These are phyloP conservation scores for Digitaria exilis DNA, from an alignment of 202 grass and related monocot species.

Conservation along the genomic window DNA sequence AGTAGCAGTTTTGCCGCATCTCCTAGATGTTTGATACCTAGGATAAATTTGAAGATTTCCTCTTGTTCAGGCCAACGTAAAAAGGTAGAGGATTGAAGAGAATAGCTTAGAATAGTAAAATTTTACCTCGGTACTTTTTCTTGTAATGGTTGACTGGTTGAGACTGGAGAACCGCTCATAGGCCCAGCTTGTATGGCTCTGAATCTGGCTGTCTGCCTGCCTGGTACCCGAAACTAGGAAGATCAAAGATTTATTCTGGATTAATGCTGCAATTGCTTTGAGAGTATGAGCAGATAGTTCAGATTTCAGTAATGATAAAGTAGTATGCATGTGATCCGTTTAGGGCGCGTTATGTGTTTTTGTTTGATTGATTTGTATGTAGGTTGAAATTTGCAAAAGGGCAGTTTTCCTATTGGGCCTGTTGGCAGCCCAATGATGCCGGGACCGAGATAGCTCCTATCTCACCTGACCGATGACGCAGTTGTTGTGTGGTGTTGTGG, in stretches of 20 bases:
- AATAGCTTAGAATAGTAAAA: neutral
- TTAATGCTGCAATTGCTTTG: neutral
- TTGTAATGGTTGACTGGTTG: neutral
- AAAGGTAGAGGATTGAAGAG: too few species aligned
- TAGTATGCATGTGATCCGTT: neutral
- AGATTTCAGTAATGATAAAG: neutral
- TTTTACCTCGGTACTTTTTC: neutral
- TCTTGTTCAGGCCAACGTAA: too few species aligned
- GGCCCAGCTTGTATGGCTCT: neutral
- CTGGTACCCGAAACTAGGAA: neutral
- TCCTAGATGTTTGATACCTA: neutral
- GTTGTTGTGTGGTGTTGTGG: neutral
- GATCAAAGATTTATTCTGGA: neutral
- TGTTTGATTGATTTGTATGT: too few species aligned
- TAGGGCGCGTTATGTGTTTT: too few species aligned
- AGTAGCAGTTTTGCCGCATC: constrained; percentile 34
- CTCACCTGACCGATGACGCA: too few species aligned
- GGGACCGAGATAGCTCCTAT: neutral
- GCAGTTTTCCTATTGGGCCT: neutral
- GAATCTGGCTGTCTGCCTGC: neutral
- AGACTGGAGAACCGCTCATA: neutral
- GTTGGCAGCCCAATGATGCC: neutral
- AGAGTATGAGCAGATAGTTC: neutral
- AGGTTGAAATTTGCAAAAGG: too few species aligned
- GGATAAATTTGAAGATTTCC: neutral